Evolutionary conservation across 2,329 filamentous ascomycete species (phyloP), one percentile per base, ranked within the genome.

Genomic region (Monilinia fructicola): DNA sequence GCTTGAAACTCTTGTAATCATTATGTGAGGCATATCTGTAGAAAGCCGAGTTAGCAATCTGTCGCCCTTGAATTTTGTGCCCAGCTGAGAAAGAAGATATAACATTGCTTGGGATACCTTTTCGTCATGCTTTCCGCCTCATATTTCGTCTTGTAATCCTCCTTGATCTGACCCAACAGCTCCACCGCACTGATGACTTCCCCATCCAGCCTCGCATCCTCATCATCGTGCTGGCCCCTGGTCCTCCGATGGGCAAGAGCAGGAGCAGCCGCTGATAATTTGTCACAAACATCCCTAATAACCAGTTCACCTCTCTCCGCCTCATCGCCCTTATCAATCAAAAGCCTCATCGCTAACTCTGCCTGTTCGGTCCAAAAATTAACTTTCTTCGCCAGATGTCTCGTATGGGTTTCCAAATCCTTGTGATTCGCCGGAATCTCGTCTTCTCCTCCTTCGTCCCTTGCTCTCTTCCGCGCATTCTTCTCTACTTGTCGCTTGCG

Each of bases 1-100:
- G 78, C 73, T 86, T 85, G 79, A 89, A 90, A 28, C 80, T 80
- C 58, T 81, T 78, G 76, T 90, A 90, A 62, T 81, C 78, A 70
- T 88, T 85, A 73, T 89, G 81, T 11, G 80, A 78, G 5, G 84
- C 80, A 74, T 90, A 91, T 66, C 84, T 78, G 21, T 68, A 21
- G 6, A 26, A 26, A 23, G 35, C 2, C 23, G 26, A 50, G 23
- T 70, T 67, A 71, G 65, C 23, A 31, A 35, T n/a, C n/a, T 12
- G 21, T 12, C 10, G 40, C 2, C n/a, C 44, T 14, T 7, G 38
- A 12, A 1, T 21, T 52, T 1, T 11, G n/a, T 23, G 12, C 9
- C 5, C 5, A 48, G 16, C 42, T 23, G 35, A 3, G 9, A 50
- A 7, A 11, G n/a, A 11, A 5, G 11, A 28, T 28, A 28, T 2